These are phyloP conservation scores for Monosporozyma siamensis DNA, from an alignment of 805 yeast species.

Conservation along the genomic window DNA sequence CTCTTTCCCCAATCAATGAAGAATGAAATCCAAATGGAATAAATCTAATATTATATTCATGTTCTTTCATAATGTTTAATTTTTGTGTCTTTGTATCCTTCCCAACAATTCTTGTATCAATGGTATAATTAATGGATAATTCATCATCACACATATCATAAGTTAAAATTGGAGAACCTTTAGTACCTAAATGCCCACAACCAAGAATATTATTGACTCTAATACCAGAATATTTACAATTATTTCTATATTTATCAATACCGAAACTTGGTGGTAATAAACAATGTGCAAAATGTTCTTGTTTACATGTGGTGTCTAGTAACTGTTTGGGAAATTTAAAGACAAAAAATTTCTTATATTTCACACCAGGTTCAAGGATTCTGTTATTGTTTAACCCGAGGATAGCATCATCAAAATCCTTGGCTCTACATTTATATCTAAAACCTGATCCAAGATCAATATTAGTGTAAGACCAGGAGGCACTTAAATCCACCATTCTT, in stretches of 20 bases:
- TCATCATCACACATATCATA: slow-evolving; percentile 41
- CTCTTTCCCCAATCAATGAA: neutral
- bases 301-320: slow-evolving; percentile 44
- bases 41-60: slow-evolving; percentile 32
- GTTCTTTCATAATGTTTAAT: slow-evolving; percentile 29
- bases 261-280: slow-evolving; percentile 37
- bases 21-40: slow-evolving; percentile 32
- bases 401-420: slow-evolving; percentile 39
- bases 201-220: slow-evolving; percentile 30
- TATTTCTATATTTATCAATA: slow-evolving; percentile 26
- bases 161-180: slow-evolving; percentile 48
- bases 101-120: slow-evolving; percentile 50
- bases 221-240: slow-evolving; percentile 27
- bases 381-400: slow-evolving; percentile 44
- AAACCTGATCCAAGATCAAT: slow-evolving; percentile 46
- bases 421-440: slow-evolving; percentile 35
- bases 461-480: slow-evolving; percentile 43
- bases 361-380: slow-evolving; percentile 38
- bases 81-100: slow-evolving; percentile 28
- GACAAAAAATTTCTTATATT: slow-evolving; percentile 49
- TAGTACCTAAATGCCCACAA: slow-evolving; percentile 42
- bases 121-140: slow-evolving; percentile 41
- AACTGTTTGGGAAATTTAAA: slow-evolving; percentile 48
- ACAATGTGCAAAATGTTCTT: slow-evolving; percentile 33
- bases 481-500: slow-evolving; percentile 53